Evolutionary conservation across 1,284 basidiomycete genomes (phyloP).

Genomic region (Ustilago bromivora): DNA sequence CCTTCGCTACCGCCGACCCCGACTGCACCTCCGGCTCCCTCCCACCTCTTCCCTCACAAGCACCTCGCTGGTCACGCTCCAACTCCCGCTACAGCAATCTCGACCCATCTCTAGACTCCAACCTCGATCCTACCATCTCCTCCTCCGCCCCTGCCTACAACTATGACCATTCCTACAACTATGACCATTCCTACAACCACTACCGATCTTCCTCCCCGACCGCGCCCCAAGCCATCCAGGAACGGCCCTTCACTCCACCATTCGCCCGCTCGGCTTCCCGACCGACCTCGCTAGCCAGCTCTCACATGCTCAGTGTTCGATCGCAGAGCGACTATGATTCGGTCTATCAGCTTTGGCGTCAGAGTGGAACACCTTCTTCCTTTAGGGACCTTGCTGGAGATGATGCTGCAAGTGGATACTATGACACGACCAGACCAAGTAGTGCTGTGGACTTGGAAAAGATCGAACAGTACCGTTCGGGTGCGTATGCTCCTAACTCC

Average conservation of each 20-base stretch:
- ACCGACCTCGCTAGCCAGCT: constrained; percentile 38
- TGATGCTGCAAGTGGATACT: constrained; percentile 8
- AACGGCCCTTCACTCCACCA: constrained; percentile 34
- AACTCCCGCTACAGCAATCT: constrained; percentile 20
- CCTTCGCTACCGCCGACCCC: constrained; percentile 18
- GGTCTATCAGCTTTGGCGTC: constrained; percentile 50
- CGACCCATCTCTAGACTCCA: constrained; percentile 10
- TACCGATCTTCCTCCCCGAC: constrained; percentile 5
- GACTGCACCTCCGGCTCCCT: constrained; percentile 31
- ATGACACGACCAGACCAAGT: constrained; percentile 16
- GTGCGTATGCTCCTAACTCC: constrained; percentile 7
- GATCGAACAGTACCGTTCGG: constrained; percentile 35
- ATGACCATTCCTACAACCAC: constrained; percentile 1
- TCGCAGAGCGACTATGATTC: constrained; percentile 55
- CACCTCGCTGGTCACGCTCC: constrained; percentile 23
- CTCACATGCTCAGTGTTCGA: constrained; percentile 38
- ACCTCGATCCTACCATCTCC: neutral
- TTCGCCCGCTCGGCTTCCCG: constrained; percentile 18
- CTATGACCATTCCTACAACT: constrained; percentile 4
- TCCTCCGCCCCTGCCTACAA: constrained; percentile 24
- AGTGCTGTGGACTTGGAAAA: constrained; percentile 30
- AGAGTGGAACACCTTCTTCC: constrained; percentile 30
- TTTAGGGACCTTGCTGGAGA: constrained; percentile 30
- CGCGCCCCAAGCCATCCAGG: constrained; percentile 13
- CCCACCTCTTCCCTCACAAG: constrained; percentile 16